These are phyloP conservation scores for Boletales sp. DNA, from an alignment of 768 basidiomycete species.

Conservation along the genomic window DNA sequence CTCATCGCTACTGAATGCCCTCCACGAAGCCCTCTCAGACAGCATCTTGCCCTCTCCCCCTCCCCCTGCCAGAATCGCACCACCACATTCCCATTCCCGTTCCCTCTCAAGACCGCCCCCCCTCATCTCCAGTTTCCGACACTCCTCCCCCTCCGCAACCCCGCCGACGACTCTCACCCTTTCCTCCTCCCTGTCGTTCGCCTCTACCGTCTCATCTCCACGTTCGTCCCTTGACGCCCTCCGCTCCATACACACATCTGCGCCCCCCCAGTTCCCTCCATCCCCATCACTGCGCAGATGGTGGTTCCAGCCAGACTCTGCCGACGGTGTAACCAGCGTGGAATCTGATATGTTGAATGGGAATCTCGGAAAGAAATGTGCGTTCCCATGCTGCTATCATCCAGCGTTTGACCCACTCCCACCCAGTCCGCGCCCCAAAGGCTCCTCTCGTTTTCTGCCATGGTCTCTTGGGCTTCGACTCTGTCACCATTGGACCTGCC, in stretches of 20 bases:
- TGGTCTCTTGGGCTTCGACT: slow-evolving; percentile 88
- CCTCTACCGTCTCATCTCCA: slow-evolving; percentile 25
- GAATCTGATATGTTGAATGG: slow-evolving; percentile 45
- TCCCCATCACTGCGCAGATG: slow-evolving; percentile 32
- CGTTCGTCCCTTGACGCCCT: slow-evolving; percentile 58
- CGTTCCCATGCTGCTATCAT: slow-evolving; percentile 21
- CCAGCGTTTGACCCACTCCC: neutral
- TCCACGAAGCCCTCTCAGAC: slow-evolving; percentile 47
- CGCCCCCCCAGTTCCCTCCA: slow-evolving; percentile 25
- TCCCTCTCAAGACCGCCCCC: slow-evolving; percentile 45
- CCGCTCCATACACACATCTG: slow-evolving; percentile 38
- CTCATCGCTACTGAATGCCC: slow-evolving; percentile 37
- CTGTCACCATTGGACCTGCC: slow-evolving; percentile 70
- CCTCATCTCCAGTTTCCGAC: slow-evolving; percentile 51
- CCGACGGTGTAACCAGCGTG: slow-evolving; percentile 33
- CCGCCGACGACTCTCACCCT: slow-evolving; percentile 37
- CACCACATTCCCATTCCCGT: slow-evolving; percentile 31
- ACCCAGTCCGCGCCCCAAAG: slow-evolving; percentile 67
- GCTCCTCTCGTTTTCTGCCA: slow-evolving; percentile 95
- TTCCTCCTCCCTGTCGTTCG: slow-evolving; percentile 15
- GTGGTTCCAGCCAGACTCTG: slow-evolving; percentile 49
- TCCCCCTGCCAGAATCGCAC: slow-evolving; percentile 40
- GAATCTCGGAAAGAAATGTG: slow-evolving; percentile 58
- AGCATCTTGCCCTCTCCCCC: slow-evolving; percentile 38
- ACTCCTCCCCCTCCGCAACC: slow-evolving; percentile 61